Evolutionary conservation across 2,329 filamentous ascomycete species (phyloP), one percentile per base, ranked within the genome.

Genomic region (Pestalotiopsis sp.): DNA sequence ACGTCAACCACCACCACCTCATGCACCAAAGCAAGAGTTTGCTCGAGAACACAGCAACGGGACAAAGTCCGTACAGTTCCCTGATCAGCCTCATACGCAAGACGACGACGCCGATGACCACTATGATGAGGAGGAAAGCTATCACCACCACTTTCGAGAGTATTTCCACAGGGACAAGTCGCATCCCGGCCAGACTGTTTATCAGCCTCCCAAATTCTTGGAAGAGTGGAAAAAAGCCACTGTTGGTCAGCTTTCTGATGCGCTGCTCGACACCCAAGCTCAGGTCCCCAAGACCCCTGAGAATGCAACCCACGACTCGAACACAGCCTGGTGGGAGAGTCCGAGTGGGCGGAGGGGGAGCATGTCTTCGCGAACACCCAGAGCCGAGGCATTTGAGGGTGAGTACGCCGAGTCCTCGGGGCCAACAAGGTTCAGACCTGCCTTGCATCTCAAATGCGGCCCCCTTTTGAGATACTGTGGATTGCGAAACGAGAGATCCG

Each of bases 381-480:
- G 84, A 73, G 88, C 88, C 0, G 90, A 90, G 71, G 86, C 88
- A 0, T 92, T 91, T 73, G 90, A 91, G 73, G 89, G 89, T 17
- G 88, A 90, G 75, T 90, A 91, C 71, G 90, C 93, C 72, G 88
- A 92, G 67, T 84, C 82, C 49, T 86, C 88, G 71, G 84, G 82
- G 52, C 87, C 88, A 17, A 93, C 92, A 20, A 87, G 87, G 69
- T 99, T 98, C 80, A 92, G 92, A 73, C 96, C 96, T 25, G 87
- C 89, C 3, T 81, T 99, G 49, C 95, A 93, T 77, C 84, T 99
- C 66, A 95, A 94, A 80, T 97, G 95, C 76, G 96, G 96, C 0
- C 96, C 96, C 5, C 83, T 99, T 25, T 83, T 99, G 71, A 90
- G 96, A 69, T 99, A 97, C 78, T 95, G 92, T 67, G 96, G 97